Evolutionary conservation across 768 basidiomycete species (phyloP).

Genomic region (Suillus sp.): DNA sequence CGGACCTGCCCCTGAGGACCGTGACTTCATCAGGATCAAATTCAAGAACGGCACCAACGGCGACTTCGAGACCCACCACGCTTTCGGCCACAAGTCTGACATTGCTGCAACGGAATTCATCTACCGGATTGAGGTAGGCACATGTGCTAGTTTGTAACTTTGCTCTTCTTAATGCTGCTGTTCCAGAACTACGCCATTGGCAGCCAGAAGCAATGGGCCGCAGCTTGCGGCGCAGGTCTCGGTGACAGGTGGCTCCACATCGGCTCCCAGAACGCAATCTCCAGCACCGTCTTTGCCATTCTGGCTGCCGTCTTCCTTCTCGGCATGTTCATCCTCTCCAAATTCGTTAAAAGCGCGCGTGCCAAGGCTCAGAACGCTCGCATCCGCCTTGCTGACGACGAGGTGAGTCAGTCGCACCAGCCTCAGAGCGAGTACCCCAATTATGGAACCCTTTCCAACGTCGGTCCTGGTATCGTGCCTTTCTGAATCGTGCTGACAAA

Average conservation of each 20-base stretch:
- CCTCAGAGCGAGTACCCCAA: conserved; percentile 8
- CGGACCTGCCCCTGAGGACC: conserved; percentile 71
- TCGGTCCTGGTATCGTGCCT: conserved; percentile 13
- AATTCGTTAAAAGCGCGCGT: conserved; percentile 39
- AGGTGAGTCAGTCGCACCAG: conserved; percentile 29
- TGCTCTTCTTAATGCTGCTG: conserved; percentile 3
- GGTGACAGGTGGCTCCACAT: conserved; percentile 37
- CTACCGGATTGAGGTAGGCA: conserved; percentile 71
- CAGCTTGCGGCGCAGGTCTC: conserved; percentile 38
- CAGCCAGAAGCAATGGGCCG: conserved; percentile 47
- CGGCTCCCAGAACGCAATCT: conserved; percentile 32
- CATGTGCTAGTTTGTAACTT: neutral
- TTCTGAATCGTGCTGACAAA: conserved; percentile 15
- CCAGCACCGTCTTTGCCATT: conserved; percentile 35
- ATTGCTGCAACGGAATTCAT: conserved; percentile 86
- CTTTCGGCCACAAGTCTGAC: conserved; percentile 73
- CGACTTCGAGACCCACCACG: conserved; percentile 67
- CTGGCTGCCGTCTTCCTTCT: conserved; percentile 40
- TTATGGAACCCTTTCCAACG: conserved; percentile 19
- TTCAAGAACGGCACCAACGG: conserved; percentile 80
- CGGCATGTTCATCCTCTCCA: conserved; percentile 35
- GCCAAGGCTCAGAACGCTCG: conserved; percentile 32
- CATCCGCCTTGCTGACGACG: conserved; percentile 40
- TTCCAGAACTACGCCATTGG: conserved; percentile 47
- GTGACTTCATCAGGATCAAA: conserved; percentile 81